Conservation (phyloP, 208 protist species). For the Trypanosoma mega region DNA sequence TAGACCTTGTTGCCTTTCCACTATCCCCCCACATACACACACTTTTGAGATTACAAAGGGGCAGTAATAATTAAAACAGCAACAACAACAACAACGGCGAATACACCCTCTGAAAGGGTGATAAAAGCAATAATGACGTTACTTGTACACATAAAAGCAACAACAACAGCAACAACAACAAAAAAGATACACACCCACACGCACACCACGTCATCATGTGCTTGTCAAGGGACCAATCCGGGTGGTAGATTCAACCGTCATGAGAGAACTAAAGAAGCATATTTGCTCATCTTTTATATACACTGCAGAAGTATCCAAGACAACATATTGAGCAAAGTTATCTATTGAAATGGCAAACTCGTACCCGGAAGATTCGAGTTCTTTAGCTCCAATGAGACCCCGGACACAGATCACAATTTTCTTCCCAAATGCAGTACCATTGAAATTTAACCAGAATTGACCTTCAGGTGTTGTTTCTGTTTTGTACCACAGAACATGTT, state of each 20-base stretch:
- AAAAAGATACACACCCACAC: not conserved
- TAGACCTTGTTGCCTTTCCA: no score
- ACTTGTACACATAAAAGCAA: not conserved
- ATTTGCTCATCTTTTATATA: not conserved
- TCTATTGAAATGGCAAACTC: not conserved
- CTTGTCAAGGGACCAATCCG: constrained; percentile 1
- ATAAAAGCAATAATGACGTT: not conserved
- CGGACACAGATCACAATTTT: constrained; percentile 6
- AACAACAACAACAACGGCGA: not conserved
- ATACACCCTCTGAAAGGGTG: not conserved
- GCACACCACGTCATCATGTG: not conserved
- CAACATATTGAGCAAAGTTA: constrained; percentile 4
- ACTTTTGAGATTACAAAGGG: no score
- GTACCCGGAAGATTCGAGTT: not conserved
- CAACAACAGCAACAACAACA: not conserved
- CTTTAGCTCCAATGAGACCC: not conserved
- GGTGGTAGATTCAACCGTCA: not conserved
- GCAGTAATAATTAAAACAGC: not conserved
- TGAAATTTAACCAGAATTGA: constrained; percentile 2
- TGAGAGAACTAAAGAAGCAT: constrained; percentile 1
- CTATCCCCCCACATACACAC: no score
- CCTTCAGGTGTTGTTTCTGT: not conserved
- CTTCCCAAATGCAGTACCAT: not conserved
- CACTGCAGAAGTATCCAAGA: not conserved
- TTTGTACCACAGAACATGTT: constrained; percentile 3